These are phyloP conservation scores for Evernia prunastri DNA, from an alignment of 495 filamentous ascomycete species.

Conservation along the genomic window DNA sequence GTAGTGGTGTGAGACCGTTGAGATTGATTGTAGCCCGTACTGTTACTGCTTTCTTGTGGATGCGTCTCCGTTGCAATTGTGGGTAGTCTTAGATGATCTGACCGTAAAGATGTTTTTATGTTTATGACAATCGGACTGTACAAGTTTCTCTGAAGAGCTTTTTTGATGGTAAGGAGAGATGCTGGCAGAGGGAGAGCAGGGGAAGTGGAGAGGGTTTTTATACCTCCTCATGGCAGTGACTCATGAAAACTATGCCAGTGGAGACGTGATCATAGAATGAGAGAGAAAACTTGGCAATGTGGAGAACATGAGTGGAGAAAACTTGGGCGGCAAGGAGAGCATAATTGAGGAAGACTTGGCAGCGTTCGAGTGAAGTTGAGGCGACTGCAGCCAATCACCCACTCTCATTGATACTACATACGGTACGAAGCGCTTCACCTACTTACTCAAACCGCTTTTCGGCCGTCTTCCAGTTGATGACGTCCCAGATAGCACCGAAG, in stretches of 20 bases:
- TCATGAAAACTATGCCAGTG: background rate
- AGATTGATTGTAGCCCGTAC: no score
- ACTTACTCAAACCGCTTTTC: constrained; percentile 65
- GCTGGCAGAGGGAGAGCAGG: background rate
- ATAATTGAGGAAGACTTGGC: background rate
- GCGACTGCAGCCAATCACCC: background rate
- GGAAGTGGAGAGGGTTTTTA: background rate
- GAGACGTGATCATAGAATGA: background rate
- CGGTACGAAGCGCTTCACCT: background rate
- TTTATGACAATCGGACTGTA: background rate
- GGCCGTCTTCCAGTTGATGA: constrained; percentile 94
- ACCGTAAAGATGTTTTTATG: background rate
- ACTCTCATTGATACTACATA: background rate
- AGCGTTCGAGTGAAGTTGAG: background rate
- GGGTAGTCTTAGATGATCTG: background rate
- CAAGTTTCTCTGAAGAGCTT: background rate
- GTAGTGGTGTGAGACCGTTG: background rate
- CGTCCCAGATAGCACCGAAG: constrained; percentile 93
- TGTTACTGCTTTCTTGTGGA: no score
- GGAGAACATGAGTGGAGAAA: background rate
- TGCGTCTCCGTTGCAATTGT: background rate
- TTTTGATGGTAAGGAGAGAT: background rate
- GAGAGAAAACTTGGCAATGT: background rate
- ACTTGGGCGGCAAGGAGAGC: background rate
- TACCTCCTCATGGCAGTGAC: background rate